These are phyloP conservation scores for Lentinus polychrous DNA, from an alignment of 1,284 basidiomycete genomes.

Conservation along the genomic window DNA sequence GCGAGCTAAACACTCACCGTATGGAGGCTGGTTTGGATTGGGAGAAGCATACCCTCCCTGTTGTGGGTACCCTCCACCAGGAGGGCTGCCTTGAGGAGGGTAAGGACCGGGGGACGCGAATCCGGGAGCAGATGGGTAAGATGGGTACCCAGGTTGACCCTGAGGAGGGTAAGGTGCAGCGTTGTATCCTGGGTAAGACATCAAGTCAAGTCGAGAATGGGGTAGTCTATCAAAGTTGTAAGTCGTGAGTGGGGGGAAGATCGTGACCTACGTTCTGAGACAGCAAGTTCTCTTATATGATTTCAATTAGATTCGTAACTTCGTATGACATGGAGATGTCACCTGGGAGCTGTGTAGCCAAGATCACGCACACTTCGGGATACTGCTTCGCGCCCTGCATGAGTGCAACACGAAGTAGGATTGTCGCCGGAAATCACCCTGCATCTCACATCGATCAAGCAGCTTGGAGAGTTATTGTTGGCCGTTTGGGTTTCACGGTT, in stretches of 20 bases:
- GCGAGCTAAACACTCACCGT: background rate
- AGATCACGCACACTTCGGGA: too few species aligned
- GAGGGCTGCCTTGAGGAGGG: background rate
- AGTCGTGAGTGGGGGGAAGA: background rate
- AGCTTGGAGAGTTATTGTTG: background rate
- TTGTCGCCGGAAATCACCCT: too few species aligned
- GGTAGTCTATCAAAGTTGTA: background rate
- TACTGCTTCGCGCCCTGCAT: too few species aligned
- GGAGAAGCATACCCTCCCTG: background rate
- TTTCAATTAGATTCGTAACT: too few species aligned
- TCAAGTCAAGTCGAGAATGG: background rate
- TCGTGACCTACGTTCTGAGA: background rate
- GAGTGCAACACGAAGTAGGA: too few species aligned
- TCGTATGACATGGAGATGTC: too few species aligned
- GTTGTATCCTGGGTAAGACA: constrained; percentile 3
- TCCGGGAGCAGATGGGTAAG: background rate
- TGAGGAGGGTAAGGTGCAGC: background rate
- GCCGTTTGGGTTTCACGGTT: background rate
- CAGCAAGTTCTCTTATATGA: background rate
- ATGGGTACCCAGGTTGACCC: background rate
- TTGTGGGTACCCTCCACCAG: background rate
- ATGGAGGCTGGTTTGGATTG: background rate
- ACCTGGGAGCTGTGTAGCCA: too few species aligned
- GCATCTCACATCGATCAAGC: background rate
- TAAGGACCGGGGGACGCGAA: background rate